Percentiles rank a stretch among this genome's conserved stretches.
These are phyloP conservation scores for Dacryopinax primogenitus DNA, from an alignment of 768 basidiomycete genomes.

Conservation along the genomic window DNA sequence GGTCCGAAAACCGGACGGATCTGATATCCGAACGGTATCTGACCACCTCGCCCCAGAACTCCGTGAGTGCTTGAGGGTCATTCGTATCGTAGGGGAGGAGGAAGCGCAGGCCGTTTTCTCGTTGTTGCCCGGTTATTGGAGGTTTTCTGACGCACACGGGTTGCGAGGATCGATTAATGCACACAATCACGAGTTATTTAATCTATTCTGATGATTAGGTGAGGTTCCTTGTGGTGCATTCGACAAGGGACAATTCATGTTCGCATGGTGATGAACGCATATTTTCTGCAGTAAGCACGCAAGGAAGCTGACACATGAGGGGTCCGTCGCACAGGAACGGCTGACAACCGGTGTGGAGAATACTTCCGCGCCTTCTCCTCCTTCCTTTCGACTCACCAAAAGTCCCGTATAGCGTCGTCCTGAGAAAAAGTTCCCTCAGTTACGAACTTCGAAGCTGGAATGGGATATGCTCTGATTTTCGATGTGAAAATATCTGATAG, in stretches of 20 bases:
- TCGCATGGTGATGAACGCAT: background rate
- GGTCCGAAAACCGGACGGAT: constrained; percentile 8
- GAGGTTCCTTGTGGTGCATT: background rate
- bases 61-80: background rate
- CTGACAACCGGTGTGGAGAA: background rate
- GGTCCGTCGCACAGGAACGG: constrained; percentile 1
- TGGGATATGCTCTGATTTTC: too few relatives aligned
- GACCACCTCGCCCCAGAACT: background rate
- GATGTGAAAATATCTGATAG: background rate
- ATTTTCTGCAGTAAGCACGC: background rate
- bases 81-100: background rate
- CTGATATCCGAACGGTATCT: background rate
- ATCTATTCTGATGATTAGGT: background rate
- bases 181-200: background rate
- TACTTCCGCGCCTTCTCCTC: background rate
- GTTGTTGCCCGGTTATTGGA: constrained; percentile 1
- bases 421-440: too few relatives aligned
- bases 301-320: background rate
- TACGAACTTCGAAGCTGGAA: too few relatives aligned
- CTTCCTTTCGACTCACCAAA: background rate
- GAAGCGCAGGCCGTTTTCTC: constrained; percentile 8
- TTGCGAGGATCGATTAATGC: background rate
- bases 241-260: background rate
- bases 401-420: background rate
- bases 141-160: background rate